Conservation (phyloP, 306 rosid species). For the Acacia acuminata region DNA sequence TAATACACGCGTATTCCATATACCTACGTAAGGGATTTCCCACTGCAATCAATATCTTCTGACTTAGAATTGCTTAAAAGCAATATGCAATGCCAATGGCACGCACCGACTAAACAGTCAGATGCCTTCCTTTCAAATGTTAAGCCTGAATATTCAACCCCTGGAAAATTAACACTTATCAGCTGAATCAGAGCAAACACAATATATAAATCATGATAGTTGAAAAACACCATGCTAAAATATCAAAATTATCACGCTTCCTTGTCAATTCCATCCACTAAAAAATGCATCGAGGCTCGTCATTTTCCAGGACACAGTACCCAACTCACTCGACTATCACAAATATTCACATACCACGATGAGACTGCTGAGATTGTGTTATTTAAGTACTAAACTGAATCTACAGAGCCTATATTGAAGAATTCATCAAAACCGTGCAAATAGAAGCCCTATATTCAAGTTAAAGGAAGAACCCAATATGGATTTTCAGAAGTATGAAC, state of each 20-base stretch:
- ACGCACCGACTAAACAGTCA: constrained; percentile 29
- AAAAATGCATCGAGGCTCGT: neutral
- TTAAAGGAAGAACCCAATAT: too few relatives aligned
- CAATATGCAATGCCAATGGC: constrained; percentile 20
- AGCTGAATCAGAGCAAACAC: neutral
- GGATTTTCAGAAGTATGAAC: neutral
- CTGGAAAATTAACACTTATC: constrained; percentile 14
- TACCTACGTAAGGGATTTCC: constrained; percentile 52
- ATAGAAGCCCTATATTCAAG: too few relatives aligned
- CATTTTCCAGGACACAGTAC: neutral
- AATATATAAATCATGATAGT: neutral
- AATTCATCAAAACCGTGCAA: neutral
- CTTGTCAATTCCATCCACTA: neutral
- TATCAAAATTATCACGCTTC: neutral
- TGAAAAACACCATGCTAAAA: neutral
- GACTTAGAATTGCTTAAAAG: constrained; percentile 13
- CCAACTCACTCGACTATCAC: neutral
- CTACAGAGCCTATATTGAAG: neutral
- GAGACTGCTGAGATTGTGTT: neutral
- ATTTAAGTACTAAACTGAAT: neutral
- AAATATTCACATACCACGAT: neutral
- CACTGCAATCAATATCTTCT: constrained; percentile 39
- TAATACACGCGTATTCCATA: neutral
- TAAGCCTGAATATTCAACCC: constrained; percentile 1
- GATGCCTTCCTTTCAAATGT: neutral